Conservation (phyloP, 1,139 yeast genomes). For the Insectozyma bohioensis region DNA sequence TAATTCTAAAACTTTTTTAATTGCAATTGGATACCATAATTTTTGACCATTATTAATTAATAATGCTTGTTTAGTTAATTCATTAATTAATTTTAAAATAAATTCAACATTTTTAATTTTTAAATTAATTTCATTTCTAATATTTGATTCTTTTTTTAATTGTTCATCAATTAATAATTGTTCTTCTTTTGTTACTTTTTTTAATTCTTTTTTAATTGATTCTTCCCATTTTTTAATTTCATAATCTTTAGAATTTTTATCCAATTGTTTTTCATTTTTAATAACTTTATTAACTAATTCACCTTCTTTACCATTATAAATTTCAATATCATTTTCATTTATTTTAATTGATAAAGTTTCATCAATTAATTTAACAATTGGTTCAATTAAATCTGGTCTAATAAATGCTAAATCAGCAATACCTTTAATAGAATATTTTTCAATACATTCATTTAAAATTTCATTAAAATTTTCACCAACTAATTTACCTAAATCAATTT, state of each 20-base stretch:
- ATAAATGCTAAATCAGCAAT: slow-evolving; percentile 71
- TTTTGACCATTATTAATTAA: slow-evolving; percentile 67
- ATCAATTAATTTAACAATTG: slow-evolving; percentile 45
- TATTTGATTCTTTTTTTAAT: slow-evolving; percentile 54
- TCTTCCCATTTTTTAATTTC: slow-evolving; percentile 92
- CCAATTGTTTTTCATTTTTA: slow-evolving; percentile 33
- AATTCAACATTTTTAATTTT: slow-evolving; percentile 42
- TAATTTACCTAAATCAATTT: slow-evolving; percentile 64
- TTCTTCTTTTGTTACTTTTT: slow-evolving; percentile 77
- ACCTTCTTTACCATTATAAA: slow-evolving; percentile 72
- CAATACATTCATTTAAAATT: slow-evolving; percentile 29
- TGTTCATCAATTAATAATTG: slow-evolving; percentile 60
- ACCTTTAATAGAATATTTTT: slow-evolving; percentile 44
- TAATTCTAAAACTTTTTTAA: slow-evolving; percentile 43
- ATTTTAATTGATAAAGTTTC: slow-evolving; percentile 35
- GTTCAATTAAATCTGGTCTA: slow-evolving; percentile 59
- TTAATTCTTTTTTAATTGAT: slow-evolving; percentile 65
- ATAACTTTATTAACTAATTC: slow-evolving; percentile 64
- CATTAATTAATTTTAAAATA: slow-evolving; percentile 52
- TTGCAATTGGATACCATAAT: slow-evolving; percentile 71
- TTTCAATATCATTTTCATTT: slow-evolving; percentile 38
- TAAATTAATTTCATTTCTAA: slow-evolving; percentile 47
- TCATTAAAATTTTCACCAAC: slow-evolving; percentile 39
- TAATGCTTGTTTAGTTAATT: slow-evolving; percentile 50
- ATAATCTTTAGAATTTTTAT: slow-evolving; percentile 76